Evolutionary conservation across 352 stramenopile species (phyloP), one percentile per base, ranked within the genome.

Genomic region (Phytopythium ostracodes): DNA sequence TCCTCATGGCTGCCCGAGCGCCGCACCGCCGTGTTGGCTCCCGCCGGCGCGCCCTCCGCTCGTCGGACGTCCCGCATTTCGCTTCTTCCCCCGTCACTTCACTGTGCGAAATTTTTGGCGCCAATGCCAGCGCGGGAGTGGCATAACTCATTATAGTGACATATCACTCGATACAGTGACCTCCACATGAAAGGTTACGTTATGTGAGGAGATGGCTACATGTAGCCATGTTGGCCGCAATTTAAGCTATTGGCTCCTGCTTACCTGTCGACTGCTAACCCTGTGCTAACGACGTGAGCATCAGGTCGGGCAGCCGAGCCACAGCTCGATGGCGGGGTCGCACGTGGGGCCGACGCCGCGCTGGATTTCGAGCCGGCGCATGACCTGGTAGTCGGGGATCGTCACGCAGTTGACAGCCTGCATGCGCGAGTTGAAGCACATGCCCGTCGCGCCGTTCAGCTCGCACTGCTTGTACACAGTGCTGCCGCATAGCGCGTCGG

Each of bases 361-460:
- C 44, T 63, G 53, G 57, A 81, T 81, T 52, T 81, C 59, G 49
- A 75, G 55, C 35, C 67, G 57, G 10, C 72, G 69, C 69, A 75
- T 76, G 10, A 25, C 51, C 17, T 70, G 70, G 42, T 75, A 76
- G 0, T 60, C 47, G n/a, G 54, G 22, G 8, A 64, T 40, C 7
- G 68, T 69, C 15, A 75, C 62, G 51, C 75, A 84, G 31, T 69
- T 64, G 27, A 81, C 68, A 4, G 81, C 68, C 62, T 70, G 68
- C 73, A 84, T 76, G 20, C 71, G 73, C 24, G 64, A 69, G 60
- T 78, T 84, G 42, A 71, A 78, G 59, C 73, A 81, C 46, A 84
- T 76, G 7, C 73, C 75, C 20, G 70, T 57, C 2, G 57, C 36
- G 20, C 60, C 64, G 35, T 64, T 62, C 11, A 74, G 6, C 1